Base-by-base conservation (phyloP, 495 filamentous ascomycete genomes). In the Talaromyces wortmannii region DNA sequence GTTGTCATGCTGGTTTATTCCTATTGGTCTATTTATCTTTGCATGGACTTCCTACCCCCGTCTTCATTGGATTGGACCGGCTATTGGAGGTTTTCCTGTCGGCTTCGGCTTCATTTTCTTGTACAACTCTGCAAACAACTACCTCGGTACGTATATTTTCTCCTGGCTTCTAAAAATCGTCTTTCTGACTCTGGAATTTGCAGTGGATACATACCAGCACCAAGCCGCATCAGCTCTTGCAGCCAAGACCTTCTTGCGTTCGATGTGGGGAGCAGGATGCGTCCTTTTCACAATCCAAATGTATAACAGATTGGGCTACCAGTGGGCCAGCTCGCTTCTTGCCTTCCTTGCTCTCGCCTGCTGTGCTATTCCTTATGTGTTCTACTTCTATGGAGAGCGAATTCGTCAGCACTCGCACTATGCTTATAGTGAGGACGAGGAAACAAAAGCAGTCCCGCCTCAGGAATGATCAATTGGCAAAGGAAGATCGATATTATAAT, bases 61-160 rank as follows among this genome's bases (percentile, higher is more conserved):
- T 0, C 60, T 92, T 2, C 77, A 68, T 60, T 92, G 88, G 88
- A 74, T 83, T 48, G 89, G 87, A 0, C 87, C 88, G 3, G 74
- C 77, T 2, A 74, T 94, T 11, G 89, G 83, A 23, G 89, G 89
- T 36, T 84, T 85, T 60, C 86, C 88, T 7, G 81, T 92, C 52
- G 89, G 88, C 6, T 91, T 92, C 65, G 89, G 89, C 23, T 90
- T 94, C 66, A 89, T 92, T 63, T 90, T 91, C 71, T 71, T 92
- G 18, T 92, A 92, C 70, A 92, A 91, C 71, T 77, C 85, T 7
- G 88, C 88, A 49, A 91, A 89, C 71, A 91, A 92, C 72, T 91
- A 91, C 64, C 71, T 82, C 30, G 77, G 75, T 78, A 67, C 49
- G 65, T 63, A 31, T 29, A n/a, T 23, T 4, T 1, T 23, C 1